A percentile compares a stretch with the other conserved stretches of the same genome.
These are phyloP conservation scores for Aspergillus ibericus DNA, from an alignment of 2,329 filamentous ascomycete genomes.

Conservation along the genomic window DNA sequence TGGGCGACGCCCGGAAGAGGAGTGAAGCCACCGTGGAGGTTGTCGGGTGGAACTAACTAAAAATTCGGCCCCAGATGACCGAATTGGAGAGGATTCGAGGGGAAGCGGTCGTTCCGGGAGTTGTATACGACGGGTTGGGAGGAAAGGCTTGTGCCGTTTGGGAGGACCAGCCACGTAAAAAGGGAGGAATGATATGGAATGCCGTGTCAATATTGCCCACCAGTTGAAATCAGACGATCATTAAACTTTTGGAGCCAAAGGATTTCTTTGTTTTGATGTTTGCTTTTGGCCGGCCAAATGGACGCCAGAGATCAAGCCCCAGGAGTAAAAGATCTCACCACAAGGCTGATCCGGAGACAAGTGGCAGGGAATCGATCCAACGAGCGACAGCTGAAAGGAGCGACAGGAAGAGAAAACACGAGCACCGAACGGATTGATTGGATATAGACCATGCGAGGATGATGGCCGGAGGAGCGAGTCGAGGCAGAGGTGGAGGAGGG, in stretches of 20 bases:
- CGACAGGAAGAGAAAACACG: not conserved
- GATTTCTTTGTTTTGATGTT: constrained; percentile 2
- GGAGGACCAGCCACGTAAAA: constrained; percentile 26
- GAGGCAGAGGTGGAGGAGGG: constrained; percentile 1
- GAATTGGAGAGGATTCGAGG: constrained; percentile 25
- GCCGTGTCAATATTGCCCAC: constrained; percentile 12
- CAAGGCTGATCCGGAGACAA: constrained; percentile 7
- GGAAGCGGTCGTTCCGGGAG: not conserved
- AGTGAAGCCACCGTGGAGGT: constrained; percentile 61
- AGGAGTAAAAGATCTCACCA: constrained; percentile 19
- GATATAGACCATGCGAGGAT: not conserved
- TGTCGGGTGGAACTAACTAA: constrained; percentile 43
- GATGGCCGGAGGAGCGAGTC: not conserved
- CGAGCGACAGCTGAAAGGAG: not conserved
- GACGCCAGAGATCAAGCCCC: constrained; percentile 5
- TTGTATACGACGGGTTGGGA: constrained; percentile 6
- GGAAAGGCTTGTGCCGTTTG: constrained; percentile 12
- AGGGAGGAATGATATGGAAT: constrained; percentile 21
- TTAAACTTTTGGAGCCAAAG: constrained; percentile 1
- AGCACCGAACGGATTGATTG: not conserved
- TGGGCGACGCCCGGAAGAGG: constrained; percentile 60
- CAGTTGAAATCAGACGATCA: constrained; percentile 7
- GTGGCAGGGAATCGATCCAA: not conserved
- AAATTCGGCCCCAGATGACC: constrained; percentile 36
- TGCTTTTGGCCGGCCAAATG: not conserved